A percentile compares a stretch with the other conserved stretches of the same genome.
Conservation (phyloP, 2,329 filamentous ascomycete species). For the Akanthomyces muscarius region DNA sequence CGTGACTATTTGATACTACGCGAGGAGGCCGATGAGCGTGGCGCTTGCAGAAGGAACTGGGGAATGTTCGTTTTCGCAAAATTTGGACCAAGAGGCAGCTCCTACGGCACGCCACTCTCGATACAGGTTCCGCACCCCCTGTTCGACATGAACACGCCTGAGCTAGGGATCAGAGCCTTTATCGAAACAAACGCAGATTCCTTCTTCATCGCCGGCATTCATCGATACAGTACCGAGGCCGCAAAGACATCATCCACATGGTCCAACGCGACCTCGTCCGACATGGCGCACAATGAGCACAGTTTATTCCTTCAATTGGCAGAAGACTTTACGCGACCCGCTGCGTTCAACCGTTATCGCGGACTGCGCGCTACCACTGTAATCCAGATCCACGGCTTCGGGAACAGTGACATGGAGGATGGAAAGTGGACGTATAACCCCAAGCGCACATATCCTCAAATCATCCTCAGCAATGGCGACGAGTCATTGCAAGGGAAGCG, state of each 20-base stretch:
- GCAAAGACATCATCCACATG: background rate
- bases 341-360: background rate
- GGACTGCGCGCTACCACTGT: background rate
- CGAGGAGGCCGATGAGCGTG: background rate
- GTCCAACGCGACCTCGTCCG: conserved; percentile 5
- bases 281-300: conserved; percentile 13
- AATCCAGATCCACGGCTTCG: conserved; percentile 10
- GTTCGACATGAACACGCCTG: conserved; percentile 11
- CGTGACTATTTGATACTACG: conserved; percentile 13
- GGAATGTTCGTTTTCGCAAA: conserved; percentile 15
- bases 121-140: conserved; percentile 13
- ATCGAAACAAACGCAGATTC: conserved; percentile 13
- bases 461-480: conserved; percentile 12
- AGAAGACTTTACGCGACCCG: conserved; percentile 7
- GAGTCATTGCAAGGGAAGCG: background rate
- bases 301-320: conserved; percentile 12
- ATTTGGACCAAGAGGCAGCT: background rate
- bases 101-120: conserved; percentile 9
- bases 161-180: conserved; percentile 4
- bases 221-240: background rate
- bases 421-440: conserved; percentile 9
- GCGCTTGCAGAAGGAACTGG: conserved; percentile 4
- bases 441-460: conserved; percentile 10
- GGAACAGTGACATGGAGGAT: conserved; percentile 9
- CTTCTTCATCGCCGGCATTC: conserved; percentile 8